Percentiles rank a stretch among this genome's conserved stretches.
Conservation (phyloP, 1,284 basidiomycete genomes). For the Cutaneotrichosporon cutaneum region DNA sequence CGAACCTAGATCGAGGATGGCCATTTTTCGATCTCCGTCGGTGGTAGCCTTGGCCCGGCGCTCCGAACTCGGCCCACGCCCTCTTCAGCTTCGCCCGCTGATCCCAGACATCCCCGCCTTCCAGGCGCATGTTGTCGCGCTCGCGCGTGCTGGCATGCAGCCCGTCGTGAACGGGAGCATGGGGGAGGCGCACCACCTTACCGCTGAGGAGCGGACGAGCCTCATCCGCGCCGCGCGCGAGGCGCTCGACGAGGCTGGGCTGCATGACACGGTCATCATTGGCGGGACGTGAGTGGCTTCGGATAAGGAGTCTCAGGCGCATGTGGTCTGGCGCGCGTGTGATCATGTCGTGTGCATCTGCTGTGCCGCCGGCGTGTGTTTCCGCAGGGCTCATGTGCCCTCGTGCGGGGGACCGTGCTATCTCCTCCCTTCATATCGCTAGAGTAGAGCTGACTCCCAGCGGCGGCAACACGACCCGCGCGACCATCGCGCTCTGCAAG, state of each 20-base stretch:
- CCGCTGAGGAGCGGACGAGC: conserved; percentile 66
- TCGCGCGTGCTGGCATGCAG: conserved; percentile 69
- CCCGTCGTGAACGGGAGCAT: conserved; percentile 69
- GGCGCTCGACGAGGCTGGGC: conserved; percentile 67
- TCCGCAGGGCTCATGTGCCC: not conserved
- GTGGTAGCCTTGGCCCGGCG: no score
- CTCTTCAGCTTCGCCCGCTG: not conserved
- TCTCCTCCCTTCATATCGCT: not conserved
- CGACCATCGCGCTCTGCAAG: conserved; percentile 69
- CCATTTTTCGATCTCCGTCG: no score
- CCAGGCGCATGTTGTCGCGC: conserved; percentile 67
- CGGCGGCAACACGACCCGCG: conserved; percentile 75
- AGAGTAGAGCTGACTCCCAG: conserved; percentile 26
- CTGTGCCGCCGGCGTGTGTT: no score
- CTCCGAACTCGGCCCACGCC: no score
- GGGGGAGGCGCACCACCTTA: conserved; percentile 69
- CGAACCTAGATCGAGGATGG: no score
- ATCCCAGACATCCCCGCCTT: conserved; percentile 67
- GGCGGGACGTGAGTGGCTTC: conserved; percentile 62
- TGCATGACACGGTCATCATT: conserved; percentile 66
- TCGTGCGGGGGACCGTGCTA: no score
- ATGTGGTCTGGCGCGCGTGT: no score
- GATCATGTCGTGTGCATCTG: no score
- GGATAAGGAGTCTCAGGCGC: no score
- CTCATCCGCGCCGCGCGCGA: conserved; percentile 70